These are phyloP conservation scores for Piedraia hortae DNA, from an alignment of 2,329 filamentous ascomycete genomes.

Conservation along the genomic window DNA sequence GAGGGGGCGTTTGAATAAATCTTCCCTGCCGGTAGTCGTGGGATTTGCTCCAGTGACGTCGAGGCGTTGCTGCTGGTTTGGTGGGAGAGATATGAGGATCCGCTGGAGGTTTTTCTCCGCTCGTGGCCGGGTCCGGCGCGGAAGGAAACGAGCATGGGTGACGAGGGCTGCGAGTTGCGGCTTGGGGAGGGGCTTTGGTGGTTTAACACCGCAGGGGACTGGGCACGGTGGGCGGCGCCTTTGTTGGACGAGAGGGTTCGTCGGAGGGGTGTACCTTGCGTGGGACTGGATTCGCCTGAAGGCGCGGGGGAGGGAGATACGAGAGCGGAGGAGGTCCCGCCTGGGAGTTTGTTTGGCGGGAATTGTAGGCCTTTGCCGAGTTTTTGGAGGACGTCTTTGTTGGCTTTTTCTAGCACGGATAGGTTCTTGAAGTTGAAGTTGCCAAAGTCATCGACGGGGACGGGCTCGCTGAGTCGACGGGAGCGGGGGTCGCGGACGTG, in stretches of 20 bases:
- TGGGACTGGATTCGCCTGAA: conserved; percentile 59
- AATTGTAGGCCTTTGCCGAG: conserved; percentile 73
- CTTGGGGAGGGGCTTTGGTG: conserved; percentile 70
- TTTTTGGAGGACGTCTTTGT: conserved; percentile 96
- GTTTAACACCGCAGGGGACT: conserved; percentile 57
- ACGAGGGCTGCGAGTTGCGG: conserved; percentile 57
- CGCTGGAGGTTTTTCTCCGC: conserved; percentile 75
- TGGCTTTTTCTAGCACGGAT: conserved; percentile 85
- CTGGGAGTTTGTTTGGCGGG: conserved; percentile 26
- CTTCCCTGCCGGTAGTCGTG: conserved; percentile 28
- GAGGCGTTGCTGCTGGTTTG: conserved; percentile 39
- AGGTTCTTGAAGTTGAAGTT: conserved; percentile 94
- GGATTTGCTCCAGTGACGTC: conserved; percentile 38
- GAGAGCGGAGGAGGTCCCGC: conserved; percentile 11
- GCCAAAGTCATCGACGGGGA: conserved; percentile 75
- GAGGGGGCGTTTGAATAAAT: conserved; percentile 25
- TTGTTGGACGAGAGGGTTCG: conserved; percentile 64
- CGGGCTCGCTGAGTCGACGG: conserved; percentile 69
- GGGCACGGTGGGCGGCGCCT: conserved; percentile 40
- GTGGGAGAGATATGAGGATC: conserved; percentile 58
- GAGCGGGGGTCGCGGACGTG: conserved; percentile 81
- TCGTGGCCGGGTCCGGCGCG: conserved; percentile 61
- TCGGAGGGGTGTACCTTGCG: conserved; percentile 54
- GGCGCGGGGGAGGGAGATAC: conserved; percentile 33
- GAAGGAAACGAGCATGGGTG: conserved; percentile 87